Evolutionary conservation across 306 rosid species (phyloP).

Genomic region (Vigna hirtella): DNA sequence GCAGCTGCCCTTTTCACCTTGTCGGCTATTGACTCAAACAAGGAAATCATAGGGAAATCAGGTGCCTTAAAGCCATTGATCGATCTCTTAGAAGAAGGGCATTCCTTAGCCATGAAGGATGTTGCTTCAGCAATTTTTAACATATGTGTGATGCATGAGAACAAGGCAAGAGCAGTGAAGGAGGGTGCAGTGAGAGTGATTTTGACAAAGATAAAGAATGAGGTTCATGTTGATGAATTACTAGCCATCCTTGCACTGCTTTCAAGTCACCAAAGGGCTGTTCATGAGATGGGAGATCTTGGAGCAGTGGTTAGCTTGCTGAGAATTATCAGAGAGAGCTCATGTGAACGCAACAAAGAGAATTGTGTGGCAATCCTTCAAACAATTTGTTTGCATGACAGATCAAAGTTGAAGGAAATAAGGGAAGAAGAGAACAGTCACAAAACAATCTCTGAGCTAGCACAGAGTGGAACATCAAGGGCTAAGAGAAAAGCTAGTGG

Average conservation of each 20-base stretch:
- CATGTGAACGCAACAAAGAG: constrained; percentile 81
- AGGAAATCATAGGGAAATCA: constrained; percentile 77
- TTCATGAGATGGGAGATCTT: constrained; percentile 80
- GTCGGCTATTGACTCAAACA: constrained; percentile 94
- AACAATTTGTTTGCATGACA: constrained; percentile 68
- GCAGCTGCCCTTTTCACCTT: constrained; percentile 91
- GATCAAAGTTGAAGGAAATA: constrained; percentile 80
- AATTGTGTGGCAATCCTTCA: constrained; percentile 80
- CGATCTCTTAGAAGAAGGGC: constrained; percentile 81
- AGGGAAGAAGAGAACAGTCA: constrained; percentile 74
- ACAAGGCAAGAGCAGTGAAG: constrained; percentile 77
- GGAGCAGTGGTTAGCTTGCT: constrained; percentile 77
- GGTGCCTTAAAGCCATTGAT: constrained; percentile 79
- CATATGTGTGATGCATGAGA: constrained; percentile 76
- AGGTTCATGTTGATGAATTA: constrained; percentile 66
- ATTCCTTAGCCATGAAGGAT: constrained; percentile 79
- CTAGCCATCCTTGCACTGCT: constrained; percentile 81
- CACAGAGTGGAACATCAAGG: constrained; percentile 87
- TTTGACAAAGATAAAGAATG: constrained; percentile 60
- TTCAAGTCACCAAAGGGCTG: constrained; percentile 72
- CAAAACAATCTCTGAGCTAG: constrained; percentile 77
- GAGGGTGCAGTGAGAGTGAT: constrained; percentile 76
- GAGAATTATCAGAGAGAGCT: constrained; percentile 63
- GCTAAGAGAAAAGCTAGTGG: constrained; percentile 90
- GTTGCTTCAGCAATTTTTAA: constrained; percentile 86